Evolutionary conservation across 2,329 filamentous ascomycete genomes (phyloP).

Genomic region (Fusarium abutilonis): DNA sequence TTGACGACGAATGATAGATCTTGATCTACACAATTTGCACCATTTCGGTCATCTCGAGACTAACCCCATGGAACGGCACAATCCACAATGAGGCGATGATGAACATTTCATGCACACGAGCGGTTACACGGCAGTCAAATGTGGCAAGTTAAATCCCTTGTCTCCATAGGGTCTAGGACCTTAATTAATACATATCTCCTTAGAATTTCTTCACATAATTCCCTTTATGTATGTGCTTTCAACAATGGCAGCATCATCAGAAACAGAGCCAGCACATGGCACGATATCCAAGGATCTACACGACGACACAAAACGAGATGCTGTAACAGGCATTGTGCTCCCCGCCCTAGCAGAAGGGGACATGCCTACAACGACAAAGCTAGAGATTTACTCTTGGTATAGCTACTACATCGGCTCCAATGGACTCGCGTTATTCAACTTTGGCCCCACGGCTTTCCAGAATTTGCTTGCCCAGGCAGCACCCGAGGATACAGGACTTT

Average conservation of each 20-base stretch:
- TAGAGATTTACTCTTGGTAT: conserved; percentile 46
- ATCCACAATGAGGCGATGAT: conserved; percentile 16
- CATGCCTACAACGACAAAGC: conserved; percentile 26
- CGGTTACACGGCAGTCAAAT: conserved; percentile 26
- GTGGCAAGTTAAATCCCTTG: conserved; percentile 23
- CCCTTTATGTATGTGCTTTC: background rate
- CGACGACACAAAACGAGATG: conserved; percentile 12
- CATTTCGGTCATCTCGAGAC: background rate
- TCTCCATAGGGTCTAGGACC: background rate
- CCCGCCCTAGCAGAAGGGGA: conserved; percentile 24
- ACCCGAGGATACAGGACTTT: conserved; percentile 59
- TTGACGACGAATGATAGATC: background rate
- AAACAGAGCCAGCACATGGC: background rate
- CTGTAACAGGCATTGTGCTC: conserved; percentile 18
- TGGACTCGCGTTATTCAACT: conserved; percentile 70
- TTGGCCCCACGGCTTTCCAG: conserved; percentile 71
- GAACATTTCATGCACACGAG: background rate
- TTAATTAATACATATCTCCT: background rate
- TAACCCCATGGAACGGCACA: conserved; percentile 12
- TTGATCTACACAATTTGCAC: background rate
- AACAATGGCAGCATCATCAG: conserved; percentile 6
- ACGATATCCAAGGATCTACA: conserved; percentile 5
- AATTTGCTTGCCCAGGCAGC: conserved; percentile 71
- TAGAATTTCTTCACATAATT: background rate
- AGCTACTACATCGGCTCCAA: conserved; percentile 74